Percentiles rank a stretch among this genome's conserved stretches.
These are phyloP conservation scores for Euphorbia pulcherrima DNA, from an alignment of 345 rosid species.

Conservation along the genomic window DNA sequence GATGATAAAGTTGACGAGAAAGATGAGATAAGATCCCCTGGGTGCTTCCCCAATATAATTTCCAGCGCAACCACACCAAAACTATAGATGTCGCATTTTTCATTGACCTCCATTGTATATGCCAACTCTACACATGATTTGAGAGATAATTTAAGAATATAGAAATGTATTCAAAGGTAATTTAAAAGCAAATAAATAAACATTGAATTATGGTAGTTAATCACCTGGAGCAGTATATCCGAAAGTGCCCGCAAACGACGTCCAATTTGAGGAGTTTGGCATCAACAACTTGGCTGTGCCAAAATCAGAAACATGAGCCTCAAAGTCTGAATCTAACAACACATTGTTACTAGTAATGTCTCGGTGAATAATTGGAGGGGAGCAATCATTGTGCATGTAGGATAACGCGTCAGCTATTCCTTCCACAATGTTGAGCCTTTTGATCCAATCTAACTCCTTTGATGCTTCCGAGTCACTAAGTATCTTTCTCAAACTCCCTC, in stretches of 20 bases:
- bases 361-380: neutral
- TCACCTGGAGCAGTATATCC: neutral
- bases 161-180: no score
- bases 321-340: neutral
- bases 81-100: neutral
- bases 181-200: no score
- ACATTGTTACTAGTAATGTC: neutral
- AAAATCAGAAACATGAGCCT: neutral
- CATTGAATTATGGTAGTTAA: neutral
- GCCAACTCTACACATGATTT: neutral
- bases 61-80: neutral
- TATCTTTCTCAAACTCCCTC: neutral
- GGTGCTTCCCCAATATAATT: neutral
- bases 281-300: neutral
- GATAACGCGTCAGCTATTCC: neutral
- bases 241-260: neutral
- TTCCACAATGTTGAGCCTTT: slow-evolving; percentile 7
- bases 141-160: no score
- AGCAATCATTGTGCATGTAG: neutral
- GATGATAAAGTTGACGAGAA: neutral
- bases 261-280: neutral
- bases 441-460: slow-evolving; percentile 10
- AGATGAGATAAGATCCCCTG: neutral
- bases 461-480: slow-evolving; percentile 10
- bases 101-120: neutral